Percentiles rank a stretch among this genome's conserved stretches.
Evolutionary conservation across 306 rosid species (phyloP).

Genomic region (Inga oerstediana): DNA sequence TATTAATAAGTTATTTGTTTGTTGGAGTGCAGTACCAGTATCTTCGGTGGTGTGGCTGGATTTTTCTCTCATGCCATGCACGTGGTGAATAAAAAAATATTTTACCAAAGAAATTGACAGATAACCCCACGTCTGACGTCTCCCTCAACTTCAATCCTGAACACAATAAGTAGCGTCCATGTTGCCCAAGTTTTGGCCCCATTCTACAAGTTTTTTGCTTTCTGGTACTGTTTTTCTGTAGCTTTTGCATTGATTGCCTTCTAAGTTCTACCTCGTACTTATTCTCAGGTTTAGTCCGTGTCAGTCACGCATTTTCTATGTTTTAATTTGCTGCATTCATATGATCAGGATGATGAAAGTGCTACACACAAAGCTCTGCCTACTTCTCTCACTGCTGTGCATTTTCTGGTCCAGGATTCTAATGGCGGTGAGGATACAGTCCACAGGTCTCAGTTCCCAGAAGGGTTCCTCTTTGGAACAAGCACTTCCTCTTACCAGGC

Average conservation of each 20-base stretch:
- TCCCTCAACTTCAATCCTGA: too few relatives aligned
- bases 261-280: not conserved
- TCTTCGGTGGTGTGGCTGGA: too few relatives aligned
- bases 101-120: too few relatives aligned
- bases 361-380: not conserved
- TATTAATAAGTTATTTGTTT: too few relatives aligned
- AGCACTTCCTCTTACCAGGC: constrained; percentile 69
- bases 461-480: constrained; percentile 60
- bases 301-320: not conserved
- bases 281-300: not conserved
- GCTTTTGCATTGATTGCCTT: not conserved
- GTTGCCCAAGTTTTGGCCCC: not conserved
- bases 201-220: not conserved
- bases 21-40: not conserved
- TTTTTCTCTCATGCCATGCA: too few relatives aligned
- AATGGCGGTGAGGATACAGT: constrained; percentile 34
- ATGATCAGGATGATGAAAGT: constrained; percentile 9
- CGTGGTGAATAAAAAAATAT: too few relatives aligned
- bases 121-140: too few relatives aligned
- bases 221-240: not conserved
- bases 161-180: too few relatives aligned
- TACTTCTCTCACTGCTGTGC: not conserved
- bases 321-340: not conserved
- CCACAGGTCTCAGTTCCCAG: constrained; percentile 49
- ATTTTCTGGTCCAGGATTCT: constrained; percentile 30